Percentiles rank a stretch among this genome's conserved stretches.
These are phyloP conservation scores for Ophiobolus disseminans DNA, from an alignment of 2,329 filamentous ascomycete genomes.

Conservation along the genomic window DNA sequence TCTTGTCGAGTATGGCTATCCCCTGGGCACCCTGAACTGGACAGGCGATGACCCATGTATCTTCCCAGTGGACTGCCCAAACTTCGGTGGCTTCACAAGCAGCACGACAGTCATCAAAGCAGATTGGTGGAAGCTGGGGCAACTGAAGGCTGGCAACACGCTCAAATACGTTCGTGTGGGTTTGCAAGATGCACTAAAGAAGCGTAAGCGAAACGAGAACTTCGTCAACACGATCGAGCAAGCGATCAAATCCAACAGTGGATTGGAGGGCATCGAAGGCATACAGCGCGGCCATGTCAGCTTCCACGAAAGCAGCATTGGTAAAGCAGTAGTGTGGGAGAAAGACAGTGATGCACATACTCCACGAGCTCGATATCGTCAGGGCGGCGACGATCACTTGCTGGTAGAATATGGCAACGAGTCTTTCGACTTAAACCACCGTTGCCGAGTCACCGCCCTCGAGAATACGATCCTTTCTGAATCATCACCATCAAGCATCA, in stretches of 20 bases:
- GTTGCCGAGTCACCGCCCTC: conserved; percentile 62
- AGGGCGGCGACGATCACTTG: conserved; percentile 56
- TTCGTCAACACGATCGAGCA: conserved; percentile 56
- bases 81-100: conserved; percentile 67
- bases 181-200: conserved; percentile 59
- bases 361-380: conserved; percentile 23
- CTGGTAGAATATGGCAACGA: conserved; percentile 66
- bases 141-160: conserved; percentile 65
- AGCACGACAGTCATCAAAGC: conserved; percentile 63
- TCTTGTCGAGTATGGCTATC: conserved; percentile 62
- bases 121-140: conserved; percentile 68
- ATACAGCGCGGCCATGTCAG: conserved; percentile 35
- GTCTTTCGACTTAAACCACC: conserved; percentile 63
- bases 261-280: conserved; percentile 30
- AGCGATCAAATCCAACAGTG: conserved; percentile 38
- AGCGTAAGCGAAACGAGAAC: conserved; percentile 52
- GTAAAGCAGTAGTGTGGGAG: conserved; percentile 40
- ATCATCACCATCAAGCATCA: conserved; percentile 48
- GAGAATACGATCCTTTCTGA: conserved; percentile 56
- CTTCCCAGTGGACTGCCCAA: conserved; percentile 65
- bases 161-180: conserved; percentile 60
- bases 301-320: conserved; percentile 35
- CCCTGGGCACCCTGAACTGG: conserved; percentile 65
- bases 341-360: conserved; percentile 25
- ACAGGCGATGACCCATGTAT: conserved; percentile 68